phyloP scores from a whole-genome alignment of 2,329 filamentous ascomycete genomes.

The Cryphonectria nitschkei region DNA sequence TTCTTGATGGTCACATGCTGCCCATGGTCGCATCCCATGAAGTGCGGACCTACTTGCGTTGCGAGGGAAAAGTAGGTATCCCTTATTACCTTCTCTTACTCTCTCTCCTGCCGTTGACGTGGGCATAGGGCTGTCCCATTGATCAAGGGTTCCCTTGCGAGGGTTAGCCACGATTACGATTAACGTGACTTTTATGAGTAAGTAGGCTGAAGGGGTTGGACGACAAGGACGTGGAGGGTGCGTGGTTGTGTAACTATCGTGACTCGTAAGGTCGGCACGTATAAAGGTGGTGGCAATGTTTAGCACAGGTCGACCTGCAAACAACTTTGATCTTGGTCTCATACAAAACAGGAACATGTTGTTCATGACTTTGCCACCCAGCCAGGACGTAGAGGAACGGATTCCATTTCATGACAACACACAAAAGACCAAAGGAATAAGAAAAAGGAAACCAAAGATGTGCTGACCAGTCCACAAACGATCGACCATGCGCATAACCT shows the following conservation, averaged over 20 bases:
- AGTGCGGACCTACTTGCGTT: not conserved
- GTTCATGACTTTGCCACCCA: not conserved
- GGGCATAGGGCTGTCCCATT: not conserved
- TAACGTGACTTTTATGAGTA: no score
- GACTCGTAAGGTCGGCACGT: no score
- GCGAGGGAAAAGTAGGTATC: not conserved
- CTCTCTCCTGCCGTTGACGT: not conserved
- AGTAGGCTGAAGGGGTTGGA: no score
- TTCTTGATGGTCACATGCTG: not conserved
- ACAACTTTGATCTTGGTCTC: not conserved
- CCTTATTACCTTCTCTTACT: not conserved
- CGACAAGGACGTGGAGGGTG: no score
- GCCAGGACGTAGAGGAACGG: no score
- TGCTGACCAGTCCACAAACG: no score
- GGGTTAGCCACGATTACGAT: not conserved
- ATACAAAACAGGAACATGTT: not conserved
- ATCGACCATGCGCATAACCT: not conserved
- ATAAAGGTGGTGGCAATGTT: no score
- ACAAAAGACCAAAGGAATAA: not conserved
- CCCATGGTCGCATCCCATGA: not conserved
- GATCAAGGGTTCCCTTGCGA: not conserved
- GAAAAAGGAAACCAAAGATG: not conserved
- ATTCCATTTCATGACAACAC: not conserved
- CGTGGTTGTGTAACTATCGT: no score
- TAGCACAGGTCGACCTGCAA: no score